These are phyloP conservation scores for Aschersonia sp. DNA, from an alignment of 2,329 filamentous ascomycete species.

Conservation along the genomic window DNA sequence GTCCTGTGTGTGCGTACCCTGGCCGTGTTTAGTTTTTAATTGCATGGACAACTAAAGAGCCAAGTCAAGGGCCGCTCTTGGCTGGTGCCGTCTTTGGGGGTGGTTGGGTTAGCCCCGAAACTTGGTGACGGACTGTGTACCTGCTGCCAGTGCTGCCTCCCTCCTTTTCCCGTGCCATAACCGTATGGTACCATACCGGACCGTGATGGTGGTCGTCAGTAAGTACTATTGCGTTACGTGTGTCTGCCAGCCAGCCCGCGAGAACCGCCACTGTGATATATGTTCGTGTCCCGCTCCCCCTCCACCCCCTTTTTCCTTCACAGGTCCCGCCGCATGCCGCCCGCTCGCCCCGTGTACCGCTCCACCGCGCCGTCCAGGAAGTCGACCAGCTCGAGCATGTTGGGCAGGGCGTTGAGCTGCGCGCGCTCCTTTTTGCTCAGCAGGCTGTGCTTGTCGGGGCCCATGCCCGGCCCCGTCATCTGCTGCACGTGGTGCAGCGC, in stretches of 20 bases:
- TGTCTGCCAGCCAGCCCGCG: background rate
- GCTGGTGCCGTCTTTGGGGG: too few species aligned
- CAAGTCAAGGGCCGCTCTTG: background rate
- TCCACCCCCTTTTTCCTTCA: conserved; percentile 7
- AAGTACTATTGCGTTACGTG: too few species aligned
- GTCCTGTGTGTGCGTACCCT: background rate
- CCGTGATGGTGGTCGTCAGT: too few species aligned
- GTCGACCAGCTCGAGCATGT: conserved; percentile 45
- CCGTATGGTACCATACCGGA: too few species aligned
- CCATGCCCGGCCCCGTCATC: conserved; percentile 47
- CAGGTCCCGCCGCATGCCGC: conserved; percentile 17
- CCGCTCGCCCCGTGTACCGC: conserved; percentile 15
- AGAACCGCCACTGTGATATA: background rate
- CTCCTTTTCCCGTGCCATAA: too few species aligned
- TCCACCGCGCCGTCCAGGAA: conserved; percentile 38
- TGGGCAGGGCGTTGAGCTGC: conserved; percentile 30
- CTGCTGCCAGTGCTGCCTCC: too few species aligned
- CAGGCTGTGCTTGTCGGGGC: conserved; percentile 33
- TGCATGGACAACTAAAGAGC: background rate
- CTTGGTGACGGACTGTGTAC: too few species aligned
- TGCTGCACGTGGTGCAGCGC: conserved; percentile 51
- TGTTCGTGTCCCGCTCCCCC: background rate
- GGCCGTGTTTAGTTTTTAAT: background rate
- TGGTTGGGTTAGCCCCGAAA: too few species aligned
- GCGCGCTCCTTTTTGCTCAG: conserved; percentile 41